These are phyloP conservation scores for Blastobotrys arbuscula DNA, from an alignment of 1,139 yeast genomes.

Conservation along the genomic window DNA sequence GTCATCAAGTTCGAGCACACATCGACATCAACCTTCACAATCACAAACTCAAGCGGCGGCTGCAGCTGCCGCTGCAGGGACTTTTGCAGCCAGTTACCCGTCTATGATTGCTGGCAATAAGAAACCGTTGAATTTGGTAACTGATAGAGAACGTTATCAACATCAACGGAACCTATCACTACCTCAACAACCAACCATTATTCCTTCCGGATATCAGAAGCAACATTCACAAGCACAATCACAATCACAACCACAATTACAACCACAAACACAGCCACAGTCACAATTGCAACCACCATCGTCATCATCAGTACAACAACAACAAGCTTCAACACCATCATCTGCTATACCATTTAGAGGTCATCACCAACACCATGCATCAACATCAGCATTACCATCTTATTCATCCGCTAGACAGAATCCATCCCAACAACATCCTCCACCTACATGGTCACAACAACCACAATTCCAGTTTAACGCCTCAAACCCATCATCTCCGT, in stretches of 20 bases:
- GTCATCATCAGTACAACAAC: constrained; percentile 17
- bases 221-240: background rate
- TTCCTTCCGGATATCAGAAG: constrained; percentile 19
- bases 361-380: constrained; percentile 24
- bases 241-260: constrained; percentile 1
- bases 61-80: constrained; percentile 13
- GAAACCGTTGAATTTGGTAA: background rate
- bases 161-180: constrained; percentile 27
- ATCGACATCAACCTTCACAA: constrained; percentile 12
- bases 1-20: constrained; percentile 9
- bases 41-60: constrained; percentile 8
- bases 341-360: constrained; percentile 15
- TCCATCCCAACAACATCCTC: constrained; percentile 1
- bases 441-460: constrained; percentile 6
- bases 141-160: constrained; percentile 6
- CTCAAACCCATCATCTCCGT: constrained; percentile 18
- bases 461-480: constrained; percentile 3
- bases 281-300: constrained; percentile 20
- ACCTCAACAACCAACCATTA: constrained; percentile 23
- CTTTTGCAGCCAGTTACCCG: constrained; percentile 12
- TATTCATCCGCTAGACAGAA: constrained; percentile 14
- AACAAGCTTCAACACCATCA: constrained; percentile 6
- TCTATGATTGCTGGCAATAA: constrained; percentile 10
- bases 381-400: constrained; percentile 24
- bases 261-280: constrained; percentile 18